Percentiles rank a stretch among this genome's conserved stretches.
Evolutionary conservation across 306 rosid species (phyloP).

Genomic region (Quercus agrifolia): DNA sequence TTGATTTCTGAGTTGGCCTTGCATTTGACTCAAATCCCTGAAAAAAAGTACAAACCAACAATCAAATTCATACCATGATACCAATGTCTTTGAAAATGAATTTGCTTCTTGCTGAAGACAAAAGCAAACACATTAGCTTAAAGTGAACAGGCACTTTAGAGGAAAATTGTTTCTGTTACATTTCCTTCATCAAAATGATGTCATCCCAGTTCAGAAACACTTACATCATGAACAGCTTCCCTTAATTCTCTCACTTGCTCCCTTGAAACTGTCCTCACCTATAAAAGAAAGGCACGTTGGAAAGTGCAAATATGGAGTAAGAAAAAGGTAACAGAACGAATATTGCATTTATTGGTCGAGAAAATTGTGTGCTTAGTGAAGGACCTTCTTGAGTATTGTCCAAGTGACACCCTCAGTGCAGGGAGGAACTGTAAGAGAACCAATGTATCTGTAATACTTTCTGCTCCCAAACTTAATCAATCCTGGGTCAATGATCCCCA

Average conservation of each 20-base stretch:
- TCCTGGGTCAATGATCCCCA: slow-evolving; percentile 54
- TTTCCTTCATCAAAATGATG: not conserved
- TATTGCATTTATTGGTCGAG: not conserved
- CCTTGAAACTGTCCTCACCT: slow-evolving; percentile 64
- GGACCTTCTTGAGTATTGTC: slow-evolving; percentile 62
- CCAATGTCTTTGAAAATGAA: not conserved
- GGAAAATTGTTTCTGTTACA: not conserved
- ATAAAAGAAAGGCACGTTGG: not conserved
- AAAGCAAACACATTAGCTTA: no score
- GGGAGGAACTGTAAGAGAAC: slow-evolving; percentile 78
- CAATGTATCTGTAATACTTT: slow-evolving; percentile 72
- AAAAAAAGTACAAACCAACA: not conserved
- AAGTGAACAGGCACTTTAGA: not conserved
- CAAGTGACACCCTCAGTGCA: slow-evolving; percentile 77
- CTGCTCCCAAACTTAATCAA: slow-evolving; percentile 49
- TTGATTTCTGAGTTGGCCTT: slow-evolving; percentile 52
- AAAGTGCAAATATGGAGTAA: not conserved
- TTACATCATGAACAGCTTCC: slow-evolving; percentile 58
- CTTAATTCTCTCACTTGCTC: slow-evolving; percentile 53
- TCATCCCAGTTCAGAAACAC: not conserved
- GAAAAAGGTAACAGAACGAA: not conserved
- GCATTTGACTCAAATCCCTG: slow-evolving; percentile 61
- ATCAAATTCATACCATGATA: not conserved
- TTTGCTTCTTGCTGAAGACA: not conserved
- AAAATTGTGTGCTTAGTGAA: not conserved